phyloP scores from a whole-genome alignment of 495 filamentous ascomycete species.

The Xylaria sp. region DNA sequence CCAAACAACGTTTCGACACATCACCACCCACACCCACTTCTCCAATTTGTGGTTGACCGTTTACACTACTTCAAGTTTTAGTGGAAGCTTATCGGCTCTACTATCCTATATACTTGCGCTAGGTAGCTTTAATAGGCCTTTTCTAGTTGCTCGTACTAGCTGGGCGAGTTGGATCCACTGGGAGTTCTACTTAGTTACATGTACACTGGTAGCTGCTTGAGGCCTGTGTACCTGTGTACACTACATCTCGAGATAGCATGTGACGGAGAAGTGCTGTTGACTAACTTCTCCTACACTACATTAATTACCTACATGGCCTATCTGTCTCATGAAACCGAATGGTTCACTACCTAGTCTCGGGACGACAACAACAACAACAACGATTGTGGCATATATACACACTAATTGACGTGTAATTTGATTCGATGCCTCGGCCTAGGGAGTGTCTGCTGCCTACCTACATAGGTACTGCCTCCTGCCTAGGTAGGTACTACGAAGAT shows the following conservation, averaged over 20 bases:
- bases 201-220: not conserved
- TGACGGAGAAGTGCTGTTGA: not conserved
- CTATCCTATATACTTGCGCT: not conserved
- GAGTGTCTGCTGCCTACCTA: too few species aligned
- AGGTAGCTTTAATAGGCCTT: not conserved
- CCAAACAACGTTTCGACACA: not conserved
- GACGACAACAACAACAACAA: not conserved
- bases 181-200: not conserved
- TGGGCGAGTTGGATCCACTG: not conserved
- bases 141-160: not conserved
- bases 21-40: not conserved
- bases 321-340: not conserved
- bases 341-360: not conserved
- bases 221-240: not conserved
- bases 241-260: not conserved
- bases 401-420: not conserved
- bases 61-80: too few species aligned
- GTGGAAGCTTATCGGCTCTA: conserved; percentile 3
- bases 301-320: not conserved
- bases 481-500: not conserved
- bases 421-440: not conserved
- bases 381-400: not conserved
- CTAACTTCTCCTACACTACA: not conserved
- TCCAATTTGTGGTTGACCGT: not conserved
- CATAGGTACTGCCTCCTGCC: too few species aligned